phyloP scores from a whole-genome alignment of 257 asterid genomes.

The Apocynum venetum region DNA sequence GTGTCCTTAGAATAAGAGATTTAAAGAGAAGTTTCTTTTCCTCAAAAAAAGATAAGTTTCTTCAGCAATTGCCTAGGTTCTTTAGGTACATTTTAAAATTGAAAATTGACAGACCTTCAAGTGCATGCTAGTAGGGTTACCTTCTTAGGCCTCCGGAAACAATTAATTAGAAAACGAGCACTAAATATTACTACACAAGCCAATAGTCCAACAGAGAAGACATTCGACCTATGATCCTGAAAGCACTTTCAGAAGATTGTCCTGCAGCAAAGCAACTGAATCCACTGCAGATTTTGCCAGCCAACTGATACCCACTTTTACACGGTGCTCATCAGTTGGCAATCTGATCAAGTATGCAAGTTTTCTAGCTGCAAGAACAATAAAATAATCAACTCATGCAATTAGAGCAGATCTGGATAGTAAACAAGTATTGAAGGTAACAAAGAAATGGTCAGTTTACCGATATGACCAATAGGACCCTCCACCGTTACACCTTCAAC shows the following conservation, averaged over 20 bases:
- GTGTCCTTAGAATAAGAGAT: no score
- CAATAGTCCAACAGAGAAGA: background rate
- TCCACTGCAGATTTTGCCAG: slow-evolving; percentile 73
- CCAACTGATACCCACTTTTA: slow-evolving; percentile 93
- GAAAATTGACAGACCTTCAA: no score
- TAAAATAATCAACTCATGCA: background rate
- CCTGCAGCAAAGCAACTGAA: slow-evolving; percentile 69
- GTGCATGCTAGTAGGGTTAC: background rate
- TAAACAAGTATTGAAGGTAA: background rate
- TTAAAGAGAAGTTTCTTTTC: no score
- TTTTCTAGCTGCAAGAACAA: slow-evolving; percentile 68
- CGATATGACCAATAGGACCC: slow-evolving; percentile 88
- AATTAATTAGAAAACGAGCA: background rate
- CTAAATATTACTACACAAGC: background rate
- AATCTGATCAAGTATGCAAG: slow-evolving; percentile 76
- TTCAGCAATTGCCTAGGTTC: no score
- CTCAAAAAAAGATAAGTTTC: no score
- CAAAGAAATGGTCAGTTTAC: slow-evolving; percentile 33
- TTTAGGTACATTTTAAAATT: no score
- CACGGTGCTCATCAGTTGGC: slow-evolving; percentile 88
- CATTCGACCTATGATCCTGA: slow-evolving; percentile 32
- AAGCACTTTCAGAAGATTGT: slow-evolving; percentile 52
- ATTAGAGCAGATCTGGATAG: background rate
- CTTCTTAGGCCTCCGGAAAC: background rate
- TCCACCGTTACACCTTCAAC: slow-evolving; percentile 79